These are phyloP conservation scores for Boletus edulis DNA, from an alignment of 768 basidiomycete species.

Conservation along the genomic window DNA sequence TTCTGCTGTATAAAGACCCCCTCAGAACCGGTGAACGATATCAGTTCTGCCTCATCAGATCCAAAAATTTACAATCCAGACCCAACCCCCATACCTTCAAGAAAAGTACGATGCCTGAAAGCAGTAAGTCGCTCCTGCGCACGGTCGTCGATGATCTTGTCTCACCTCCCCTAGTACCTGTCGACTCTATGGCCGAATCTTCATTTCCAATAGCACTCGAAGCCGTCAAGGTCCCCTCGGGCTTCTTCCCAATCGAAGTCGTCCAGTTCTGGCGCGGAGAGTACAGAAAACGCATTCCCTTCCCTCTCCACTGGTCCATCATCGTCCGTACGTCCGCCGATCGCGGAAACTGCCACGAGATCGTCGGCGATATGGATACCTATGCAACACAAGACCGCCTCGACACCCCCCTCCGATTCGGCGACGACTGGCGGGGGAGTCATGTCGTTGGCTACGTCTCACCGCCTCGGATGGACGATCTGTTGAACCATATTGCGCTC, in stretches of 20 bases:
- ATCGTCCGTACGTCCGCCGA: slow-evolving; percentile 19
- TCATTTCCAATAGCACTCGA: slow-evolving; percentile 10
- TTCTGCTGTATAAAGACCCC: neutral
- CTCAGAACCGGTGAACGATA: neutral
- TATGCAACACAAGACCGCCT: slow-evolving; percentile 16
- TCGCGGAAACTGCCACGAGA: slow-evolving; percentile 27
- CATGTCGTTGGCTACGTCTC: slow-evolving; percentile 24
- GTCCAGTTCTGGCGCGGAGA: slow-evolving; percentile 32
- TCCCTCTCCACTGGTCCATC: slow-evolving; percentile 30
- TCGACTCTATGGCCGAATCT: neutral
- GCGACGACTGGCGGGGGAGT: slow-evolving; percentile 25
- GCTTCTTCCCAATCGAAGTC: slow-evolving; percentile 23
- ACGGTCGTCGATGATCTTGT: neutral
- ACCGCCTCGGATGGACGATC: slow-evolving; percentile 8
- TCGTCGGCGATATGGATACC: slow-evolving; percentile 26
- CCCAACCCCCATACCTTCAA: neutral
- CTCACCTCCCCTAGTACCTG: slow-evolving; percentile 1
- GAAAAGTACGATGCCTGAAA: slow-evolving; percentile 3
- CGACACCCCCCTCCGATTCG: slow-evolving; percentile 11
- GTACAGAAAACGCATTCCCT: slow-evolving; percentile 1
- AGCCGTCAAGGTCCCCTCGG: slow-evolving; percentile 16
- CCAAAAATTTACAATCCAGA: neutral
- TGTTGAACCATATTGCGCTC: slow-evolving; percentile 18
- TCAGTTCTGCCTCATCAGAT: neutral
- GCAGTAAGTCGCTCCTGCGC: neutral